Percentiles rank a stretch among this genome's conserved stretches.
phyloP scores from a whole-genome alignment of 345 rosid genomes.

The Lumnitzera littorea region DNA sequence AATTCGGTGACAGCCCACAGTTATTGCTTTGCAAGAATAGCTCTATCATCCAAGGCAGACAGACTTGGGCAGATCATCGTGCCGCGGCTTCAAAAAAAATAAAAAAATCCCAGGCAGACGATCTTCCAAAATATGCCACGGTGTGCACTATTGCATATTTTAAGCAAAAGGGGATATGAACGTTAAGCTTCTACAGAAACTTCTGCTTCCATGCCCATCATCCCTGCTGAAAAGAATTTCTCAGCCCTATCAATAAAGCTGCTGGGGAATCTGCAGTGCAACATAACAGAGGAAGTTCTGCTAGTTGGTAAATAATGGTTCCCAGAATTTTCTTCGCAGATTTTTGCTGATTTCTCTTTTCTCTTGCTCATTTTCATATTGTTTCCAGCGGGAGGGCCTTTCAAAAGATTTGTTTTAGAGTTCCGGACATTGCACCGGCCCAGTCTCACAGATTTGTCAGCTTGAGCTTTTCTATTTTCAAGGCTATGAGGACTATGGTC shows the following conservation, averaged over 20 bases:
- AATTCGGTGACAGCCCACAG: too few relatives aligned
- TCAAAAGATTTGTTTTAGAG: slow-evolving; percentile 21
- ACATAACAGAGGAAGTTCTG: slow-evolving; percentile 26
- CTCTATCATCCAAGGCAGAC: too few relatives aligned
- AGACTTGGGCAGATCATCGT: too few relatives aligned
- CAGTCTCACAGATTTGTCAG: slow-evolving; percentile 24
- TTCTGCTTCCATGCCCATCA: slow-evolving; percentile 9
- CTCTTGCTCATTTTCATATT: slow-evolving; percentile 30
- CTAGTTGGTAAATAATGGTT: slow-evolving; percentile 25
- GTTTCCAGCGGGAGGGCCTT: slow-evolving; percentile 27
- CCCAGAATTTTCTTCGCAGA: slow-evolving; percentile 30
- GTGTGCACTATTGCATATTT: too few relatives aligned
- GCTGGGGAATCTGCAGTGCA: slow-evolving; percentile 50
- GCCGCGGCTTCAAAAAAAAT: too few relatives aligned
- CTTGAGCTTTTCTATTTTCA: slow-evolving; percentile 33
- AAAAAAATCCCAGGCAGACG: too few relatives aligned
- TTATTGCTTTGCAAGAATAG: too few relatives aligned
- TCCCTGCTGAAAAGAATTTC: slow-evolving; percentile 44
- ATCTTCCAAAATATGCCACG: too few relatives aligned
- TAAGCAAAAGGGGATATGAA: too few relatives aligned
- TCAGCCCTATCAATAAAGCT: slow-evolving; percentile 56
- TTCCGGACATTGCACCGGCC: slow-evolving; percentile 30
- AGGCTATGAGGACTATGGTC: slow-evolving; percentile 32
- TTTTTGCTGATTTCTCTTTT: slow-evolving; percentile 41
- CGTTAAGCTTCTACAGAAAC: not conserved